Base-by-base conservation (phyloP, 140 eudicot species). In the Ambrosia hybrid region DNA sequence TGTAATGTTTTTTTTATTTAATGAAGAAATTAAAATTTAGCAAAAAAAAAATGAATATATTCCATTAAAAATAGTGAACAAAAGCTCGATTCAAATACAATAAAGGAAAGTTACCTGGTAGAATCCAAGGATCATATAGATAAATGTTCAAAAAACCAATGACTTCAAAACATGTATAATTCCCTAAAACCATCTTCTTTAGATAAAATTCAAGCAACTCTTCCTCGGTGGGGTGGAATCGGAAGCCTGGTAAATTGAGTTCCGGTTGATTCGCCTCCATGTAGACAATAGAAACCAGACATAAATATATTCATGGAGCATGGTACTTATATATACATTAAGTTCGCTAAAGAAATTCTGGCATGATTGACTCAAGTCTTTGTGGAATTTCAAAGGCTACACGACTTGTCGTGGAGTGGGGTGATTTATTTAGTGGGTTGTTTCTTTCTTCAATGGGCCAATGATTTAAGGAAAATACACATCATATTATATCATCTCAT, bases 161-260 rank as follows among this genome's bases (percentile, higher is more conserved):
- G 72, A 91, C 67, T 37, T 89, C 84, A 5, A 17, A 72, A 46
- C 78, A 79, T 6, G 78, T 41, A 39, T 78, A 78, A 6, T 81
- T 86, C 9, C 89, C 94, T 1, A 65, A 68, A 4, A 83, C 72
- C 81, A 74, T 78, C 57, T 71, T 81, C 41, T 70, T 88, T 4
- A 91, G 96, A 81, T 88, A 91, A 71, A 84, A 91, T 2, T 74
- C 84, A 1, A 91, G 75, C 11, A 91, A 88, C 83, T 91, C 97
- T 78, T 91, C 96, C 39, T 91, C 97, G 0, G 94, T 91, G 0
- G 97, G 97, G 58, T 91, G 96, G 65, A 91, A 91, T 30, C 97
- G 83, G 63, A 91, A 91, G 11, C 97, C 97, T 0, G 97, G 97
- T 46, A 91, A 70, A 9, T 81, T 77, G 37, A 82, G 65, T 74